Evolutionary conservation across 2,329 filamentous ascomycete species (phyloP), one percentile per base, ranked within the genome.

Genomic region (Arthrocladium fulminans): DNA sequence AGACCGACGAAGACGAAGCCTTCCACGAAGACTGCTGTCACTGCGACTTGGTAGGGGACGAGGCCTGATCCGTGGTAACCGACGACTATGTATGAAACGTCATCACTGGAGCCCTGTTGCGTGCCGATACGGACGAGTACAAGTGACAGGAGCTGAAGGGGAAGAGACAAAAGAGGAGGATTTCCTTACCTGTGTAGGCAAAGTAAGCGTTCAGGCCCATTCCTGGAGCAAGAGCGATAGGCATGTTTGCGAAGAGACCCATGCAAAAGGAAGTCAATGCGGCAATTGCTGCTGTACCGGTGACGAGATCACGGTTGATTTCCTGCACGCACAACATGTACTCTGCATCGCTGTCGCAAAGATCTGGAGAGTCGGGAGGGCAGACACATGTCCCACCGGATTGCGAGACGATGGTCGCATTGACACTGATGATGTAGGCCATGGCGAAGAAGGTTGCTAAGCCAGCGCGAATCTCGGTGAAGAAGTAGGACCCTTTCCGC

Each of bases 201-300:
- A 94, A 94, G 29, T 94, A 94, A 15, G 87, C 87, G 61, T 94
- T 94, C 48, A 94, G 66, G 22, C 88, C 84, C 83, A 88, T 86
- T 30, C 84, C 84, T 13, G 84, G 83, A 5, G 83, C 84, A 37
- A 86, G 67, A 7, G 79, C 81, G 56, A 87, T 81, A 1, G 87
- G 86, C 45, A 90, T 72, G 57, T 94, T 94, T 53, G 88, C 83
- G 54, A 89, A 80, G 1, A 90, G 65, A 17, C 88, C 88, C 83
- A 94, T 88, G 65, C 74, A 82, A 65, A 94, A 88, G n/a, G 80
- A 83, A 2, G 84, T 79, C 40, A 94, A 68, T 22, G 86, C 84
- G 12, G 86, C 76, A 55, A 92, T 89, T 47, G 87, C 87, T 38
- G 88, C 86, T 3, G 88, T 94, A 9, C 84, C 87, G 5, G 88